Conservation (phyloP, 2,329 filamentous ascomycete genomes). For the Delphinella strobiligena region DNA sequence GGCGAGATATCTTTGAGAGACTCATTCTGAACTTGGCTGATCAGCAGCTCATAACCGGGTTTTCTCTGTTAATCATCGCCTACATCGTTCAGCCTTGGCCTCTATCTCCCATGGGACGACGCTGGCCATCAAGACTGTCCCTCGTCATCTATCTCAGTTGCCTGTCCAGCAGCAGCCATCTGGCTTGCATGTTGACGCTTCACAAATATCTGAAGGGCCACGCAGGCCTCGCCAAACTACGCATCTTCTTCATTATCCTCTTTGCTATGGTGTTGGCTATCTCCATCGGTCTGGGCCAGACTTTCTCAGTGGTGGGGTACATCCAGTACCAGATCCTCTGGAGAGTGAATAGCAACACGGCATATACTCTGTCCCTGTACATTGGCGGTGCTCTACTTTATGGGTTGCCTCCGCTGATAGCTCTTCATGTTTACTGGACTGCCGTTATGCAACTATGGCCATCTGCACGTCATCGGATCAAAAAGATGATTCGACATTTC, state of each 20-base stretch:
- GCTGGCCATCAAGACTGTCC: background rate
- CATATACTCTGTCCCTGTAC: no score
- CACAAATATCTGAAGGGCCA: slow-evolving; percentile 5
- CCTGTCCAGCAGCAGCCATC: slow-evolving; percentile 6
- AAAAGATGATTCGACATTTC: background rate
- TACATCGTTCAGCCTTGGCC: slow-evolving; percentile 1
- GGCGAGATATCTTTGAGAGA: slow-evolving; percentile 4
- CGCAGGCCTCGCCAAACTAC: background rate
- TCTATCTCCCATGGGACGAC: background rate
- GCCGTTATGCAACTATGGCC: background rate
- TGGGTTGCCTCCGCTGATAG: background rate
- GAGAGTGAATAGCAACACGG: background rate
- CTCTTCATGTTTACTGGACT: background rate
- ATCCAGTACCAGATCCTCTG: background rate
- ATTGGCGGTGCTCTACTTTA: no score
- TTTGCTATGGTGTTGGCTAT: background rate
- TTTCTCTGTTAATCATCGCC: slow-evolving; percentile 1
- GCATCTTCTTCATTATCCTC: background rate
- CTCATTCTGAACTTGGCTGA: slow-evolving; percentile 5
- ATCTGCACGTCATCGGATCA: background rate
- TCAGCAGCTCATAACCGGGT: slow-evolving; percentile 7
- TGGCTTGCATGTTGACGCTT: slow-evolving; percentile 6
- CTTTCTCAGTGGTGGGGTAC: background rate
- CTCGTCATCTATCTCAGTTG: slow-evolving; percentile 7
- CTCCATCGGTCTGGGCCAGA: background rate